Conservation (phyloP, 805 yeast genomes). For the Hanseniaspora pseudoguilliermondii region DNA sequence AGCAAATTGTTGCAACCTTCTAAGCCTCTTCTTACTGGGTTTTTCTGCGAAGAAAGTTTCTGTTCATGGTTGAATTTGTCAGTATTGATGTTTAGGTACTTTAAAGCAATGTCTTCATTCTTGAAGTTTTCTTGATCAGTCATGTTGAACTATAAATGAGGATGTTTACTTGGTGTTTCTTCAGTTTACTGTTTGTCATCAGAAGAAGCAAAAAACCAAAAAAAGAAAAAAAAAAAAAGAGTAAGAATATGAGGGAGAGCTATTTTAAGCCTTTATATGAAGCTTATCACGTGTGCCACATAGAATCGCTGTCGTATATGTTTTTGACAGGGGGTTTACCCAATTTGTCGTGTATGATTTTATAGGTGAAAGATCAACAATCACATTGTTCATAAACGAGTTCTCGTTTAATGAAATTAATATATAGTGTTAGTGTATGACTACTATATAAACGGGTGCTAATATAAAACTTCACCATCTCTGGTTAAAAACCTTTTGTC, state of each 20-base stretch:
- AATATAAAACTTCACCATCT: too few relatives aligned
- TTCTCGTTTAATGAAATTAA: too few relatives aligned
- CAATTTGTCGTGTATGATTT: too few relatives aligned
- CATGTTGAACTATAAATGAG: not conserved
- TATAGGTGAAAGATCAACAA: too few relatives aligned
- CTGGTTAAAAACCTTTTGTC: conserved; percentile 5
- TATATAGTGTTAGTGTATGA: too few relatives aligned
- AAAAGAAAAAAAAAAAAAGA: not conserved
- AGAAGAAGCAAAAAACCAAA: not conserved
- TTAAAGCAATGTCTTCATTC: not conserved
- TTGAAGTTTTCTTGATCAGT: not conserved
- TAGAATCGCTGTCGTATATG: too few relatives aligned
- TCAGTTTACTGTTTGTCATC: not conserved
- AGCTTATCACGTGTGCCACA: too few relatives aligned
- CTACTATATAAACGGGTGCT: not conserved
- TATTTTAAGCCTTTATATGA: too few relatives aligned
- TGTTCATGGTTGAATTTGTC: conserved; percentile 3
- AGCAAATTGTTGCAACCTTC: not conserved
- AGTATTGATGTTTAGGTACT: conserved; percentile 9
- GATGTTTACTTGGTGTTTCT: not conserved
- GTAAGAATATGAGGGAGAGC: too few relatives aligned
- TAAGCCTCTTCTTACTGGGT: not conserved
- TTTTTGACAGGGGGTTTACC: too few relatives aligned
- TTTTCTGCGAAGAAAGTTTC: not conserved
- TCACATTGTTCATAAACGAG: too few relatives aligned